Base-by-base conservation (phyloP, 2,329 filamentous ascomycete genomes). In the Corynespora cassiicola region DNA sequence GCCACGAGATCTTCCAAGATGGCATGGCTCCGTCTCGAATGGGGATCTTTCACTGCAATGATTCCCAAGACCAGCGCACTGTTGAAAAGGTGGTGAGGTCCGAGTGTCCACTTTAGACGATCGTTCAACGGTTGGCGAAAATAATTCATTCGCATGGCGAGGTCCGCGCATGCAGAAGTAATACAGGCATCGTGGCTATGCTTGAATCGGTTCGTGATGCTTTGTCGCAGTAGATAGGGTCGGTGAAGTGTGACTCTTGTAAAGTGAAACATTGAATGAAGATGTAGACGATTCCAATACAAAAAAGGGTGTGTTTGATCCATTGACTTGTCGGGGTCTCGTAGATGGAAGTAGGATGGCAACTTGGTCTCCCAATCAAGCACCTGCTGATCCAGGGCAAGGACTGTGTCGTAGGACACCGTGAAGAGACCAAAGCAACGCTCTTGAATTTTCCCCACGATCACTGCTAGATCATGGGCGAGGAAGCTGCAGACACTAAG, bases 211-310 rank as follows among this genome's bases (percentile, higher is more conserved):
- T 71, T 64, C 0, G 69, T 71, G 41, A 72, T 70, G 11, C 68
- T 71, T 31, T 69, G 59, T 2, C 66, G 61, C n/a, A 71, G 52
- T 2, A 71, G 57, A 27, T 69, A 72, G 1, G 68, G 61, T 3
- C 69, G 58, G 41, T 72, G 70, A 2, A 73, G 58, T 3, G 69
- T 73, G 22, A 72, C 66, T 17, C 68, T 51, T 4, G 69, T 62
- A 33, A 72, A 73, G 38, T 72, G 66, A 32, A 68, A 73, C 32
- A 61, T 59, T 12, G 63, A 67, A 42, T 72, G 70, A 3, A 73
- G 55, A 38, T 70, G 64, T 5, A 69, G 55, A 3, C 70, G 52
- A 24, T 72, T 63, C 69, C 69, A 73, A 5, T 42, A 47, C 0
- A 73, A 39, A 28, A 61, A 72, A 2, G 57, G 48, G 4, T 56